phyloP scores from a whole-genome alignment of 768 basidiomycete species.

The Butyriboletus loyo region DNA sequence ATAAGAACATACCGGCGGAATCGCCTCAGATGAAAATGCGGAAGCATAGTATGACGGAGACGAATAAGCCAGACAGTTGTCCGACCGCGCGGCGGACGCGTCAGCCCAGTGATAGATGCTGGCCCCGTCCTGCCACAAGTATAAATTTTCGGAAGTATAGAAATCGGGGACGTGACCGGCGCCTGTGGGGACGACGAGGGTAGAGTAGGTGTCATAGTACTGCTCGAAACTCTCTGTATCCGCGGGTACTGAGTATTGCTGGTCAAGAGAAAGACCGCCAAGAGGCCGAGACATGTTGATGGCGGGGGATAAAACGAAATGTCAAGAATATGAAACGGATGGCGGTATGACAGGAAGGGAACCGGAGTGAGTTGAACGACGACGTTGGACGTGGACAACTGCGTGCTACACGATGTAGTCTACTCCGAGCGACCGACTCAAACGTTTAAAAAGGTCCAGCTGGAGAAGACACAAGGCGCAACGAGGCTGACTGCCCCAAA shows the following conservation, averaged over 20 bases:
- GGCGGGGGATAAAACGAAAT: slow-evolving; percentile 12
- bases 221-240: slow-evolving; percentile 17
- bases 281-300: slow-evolving; percentile 25
- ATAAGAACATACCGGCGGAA: slow-evolving; percentile 17
- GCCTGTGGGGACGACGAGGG: slow-evolving; percentile 15
- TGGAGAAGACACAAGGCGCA: slow-evolving; percentile 16
- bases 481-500: slow-evolving; percentile 26
- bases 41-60: slow-evolving; percentile 14
- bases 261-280: slow-evolving; percentile 20
- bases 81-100: slow-evolving; percentile 24
- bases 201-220: slow-evolving; percentile 20
- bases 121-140: slow-evolving; percentile 27
- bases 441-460: slow-evolving; percentile 22
- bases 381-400: not conserved
- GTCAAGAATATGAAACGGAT: slow-evolving; percentile 27
- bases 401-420: slow-evolving; percentile 21
- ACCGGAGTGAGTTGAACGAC: slow-evolving; percentile 12
- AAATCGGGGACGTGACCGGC: slow-evolving; percentile 17
- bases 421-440: slow-evolving; percentile 8
- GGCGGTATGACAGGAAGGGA: slow-evolving; percentile 2
- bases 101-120: slow-evolving; percentile 29
- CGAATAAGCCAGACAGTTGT: slow-evolving; percentile 20
- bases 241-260: slow-evolving; percentile 7
- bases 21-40: slow-evolving; percentile 12
- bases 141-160: slow-evolving; percentile 28